Percentiles rank a stretch among this genome's conserved stretches.
phyloP scores from a whole-genome alignment of 805 yeast genomes.

The Starmerella apis region DNA sequence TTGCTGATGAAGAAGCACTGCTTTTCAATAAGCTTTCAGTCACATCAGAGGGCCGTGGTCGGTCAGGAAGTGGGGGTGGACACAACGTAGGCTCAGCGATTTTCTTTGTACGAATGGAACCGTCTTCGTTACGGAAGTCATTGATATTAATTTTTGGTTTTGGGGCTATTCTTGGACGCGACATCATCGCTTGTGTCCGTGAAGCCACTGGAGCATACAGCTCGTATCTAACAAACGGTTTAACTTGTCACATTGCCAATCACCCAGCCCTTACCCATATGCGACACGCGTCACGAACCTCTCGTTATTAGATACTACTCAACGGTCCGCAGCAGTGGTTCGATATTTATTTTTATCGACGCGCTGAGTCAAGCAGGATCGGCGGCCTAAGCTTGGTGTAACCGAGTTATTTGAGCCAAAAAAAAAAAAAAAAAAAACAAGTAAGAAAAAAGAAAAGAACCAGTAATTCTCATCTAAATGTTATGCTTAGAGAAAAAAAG shows the following conservation, averaged over 20 bases:
- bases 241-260: background rate
- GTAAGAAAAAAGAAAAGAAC: no score
- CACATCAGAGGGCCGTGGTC: background rate
- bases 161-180: slow-evolving; percentile 10
- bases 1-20: background rate
- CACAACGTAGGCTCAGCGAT: slow-evolving; percentile 1
- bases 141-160: slow-evolving; percentile 18
- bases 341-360: no score
- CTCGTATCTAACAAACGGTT: no score
- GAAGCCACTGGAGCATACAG: background rate
- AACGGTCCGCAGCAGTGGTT: no score
- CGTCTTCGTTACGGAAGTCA: slow-evolving; percentile 8
- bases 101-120: background rate
- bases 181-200: background rate
- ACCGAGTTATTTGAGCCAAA: no score
- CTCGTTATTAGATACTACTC: background rate
- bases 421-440: no score
- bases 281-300: slow-evolving; percentile 1
- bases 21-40: background rate
- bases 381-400: no score
- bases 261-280: background rate
- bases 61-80: background rate
- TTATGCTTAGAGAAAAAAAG: no score
- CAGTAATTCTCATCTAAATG: no score
- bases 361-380: no score